Evolutionary conservation across 2,329 filamentous ascomycete species (phyloP), one percentile per base, ranked within the genome.

Genomic region (Aurifilum marmelostoma): DNA sequence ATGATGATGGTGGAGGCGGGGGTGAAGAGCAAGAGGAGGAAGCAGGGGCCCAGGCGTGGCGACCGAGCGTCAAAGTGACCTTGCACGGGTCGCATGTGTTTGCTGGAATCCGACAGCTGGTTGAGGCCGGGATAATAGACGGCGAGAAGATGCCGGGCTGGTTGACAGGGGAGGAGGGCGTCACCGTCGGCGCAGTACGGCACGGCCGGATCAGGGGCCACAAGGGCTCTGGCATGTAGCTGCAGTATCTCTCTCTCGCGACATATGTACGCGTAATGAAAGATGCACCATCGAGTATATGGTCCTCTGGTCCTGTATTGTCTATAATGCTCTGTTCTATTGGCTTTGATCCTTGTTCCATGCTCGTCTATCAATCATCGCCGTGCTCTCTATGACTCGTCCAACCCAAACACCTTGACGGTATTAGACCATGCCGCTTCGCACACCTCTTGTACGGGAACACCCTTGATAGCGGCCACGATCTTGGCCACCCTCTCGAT

Each of bases 401-500:
- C 90, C 56, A 97, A 78, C 0, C 88, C 89, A 82, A 97, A 97
- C 77, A 97, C 93, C 71, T 83, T 84, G 68, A 90, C 85, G 0
- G 92, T 96, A 78, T 97, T 97, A 59, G 81, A 85, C 93, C 93
- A 97, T 5, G 92, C 91, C 77, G 90, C 91, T 80, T 97, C 93
- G 75, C 90, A 93, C 27, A 99, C 91, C 76, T 95, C 91, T 76
- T 97, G 89, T 0, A 97, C 86, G 4, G 85, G 80, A 4, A 97
- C 83, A 0, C 87, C 92, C 79, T 97, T 97, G 72, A 98, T 91
- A 56, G 86, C 89, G 1, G 96, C 95, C 72, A 99, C 90, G 65
- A 95, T 92, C 78, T 91, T 89, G n/a, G 93, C 96, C 18, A 99
- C 92, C 66, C 91, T 89, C 72, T 91, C 89, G 73, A 99, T 97